Evolutionary conservation across 2,329 filamentous ascomycete genomes (phyloP).

Genomic region (Spiromastix sp.): DNA sequence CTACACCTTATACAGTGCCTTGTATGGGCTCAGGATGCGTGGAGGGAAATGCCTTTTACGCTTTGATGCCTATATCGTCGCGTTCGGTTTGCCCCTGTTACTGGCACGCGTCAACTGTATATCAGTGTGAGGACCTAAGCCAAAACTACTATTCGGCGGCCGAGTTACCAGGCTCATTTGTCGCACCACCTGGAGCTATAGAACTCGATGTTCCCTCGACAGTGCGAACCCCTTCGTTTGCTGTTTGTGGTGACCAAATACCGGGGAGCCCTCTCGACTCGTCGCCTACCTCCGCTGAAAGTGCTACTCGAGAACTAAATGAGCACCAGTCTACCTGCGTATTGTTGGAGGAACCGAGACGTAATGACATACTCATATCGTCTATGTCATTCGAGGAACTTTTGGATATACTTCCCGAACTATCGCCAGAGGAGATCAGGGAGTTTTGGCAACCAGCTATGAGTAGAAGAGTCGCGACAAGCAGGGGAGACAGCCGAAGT

Average conservation of each 20-base stretch:
- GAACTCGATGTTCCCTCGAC: slow-evolving; percentile 8
- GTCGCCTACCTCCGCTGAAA: slow-evolving; percentile 3
- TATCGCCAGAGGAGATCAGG: slow-evolving; percentile 10
- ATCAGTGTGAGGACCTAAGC: slow-evolving; percentile 2
- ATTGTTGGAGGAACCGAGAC: slow-evolving; percentile 1
- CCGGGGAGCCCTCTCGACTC: too few species aligned
- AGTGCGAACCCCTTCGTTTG: slow-evolving; percentile 5
- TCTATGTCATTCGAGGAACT: slow-evolving; percentile 10
- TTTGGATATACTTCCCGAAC: slow-evolving; percentile 7
- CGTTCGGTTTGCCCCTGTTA: too few species aligned
- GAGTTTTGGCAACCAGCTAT: slow-evolving; percentile 10
- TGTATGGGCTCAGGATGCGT: slow-evolving; percentile 8
- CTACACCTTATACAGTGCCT: slow-evolving; percentile 5
- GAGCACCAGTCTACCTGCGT: background rate
- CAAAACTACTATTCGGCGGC: slow-evolving; percentile 5
- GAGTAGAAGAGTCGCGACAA: too few species aligned
- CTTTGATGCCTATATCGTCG: background rate
- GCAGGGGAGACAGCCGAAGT: too few species aligned
- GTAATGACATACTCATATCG: slow-evolving; percentile 4
- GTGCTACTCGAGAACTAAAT: background rate
- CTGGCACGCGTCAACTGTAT: too few species aligned
- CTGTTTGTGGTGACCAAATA: background rate
- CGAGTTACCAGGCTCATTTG: slow-evolving; percentile 7
- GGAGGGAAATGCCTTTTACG: slow-evolving; percentile 5
- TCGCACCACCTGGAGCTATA: background rate